These are phyloP conservation scores for Medicago arabica DNA, from an alignment of 306 rosid species.

Conservation along the genomic window DNA sequence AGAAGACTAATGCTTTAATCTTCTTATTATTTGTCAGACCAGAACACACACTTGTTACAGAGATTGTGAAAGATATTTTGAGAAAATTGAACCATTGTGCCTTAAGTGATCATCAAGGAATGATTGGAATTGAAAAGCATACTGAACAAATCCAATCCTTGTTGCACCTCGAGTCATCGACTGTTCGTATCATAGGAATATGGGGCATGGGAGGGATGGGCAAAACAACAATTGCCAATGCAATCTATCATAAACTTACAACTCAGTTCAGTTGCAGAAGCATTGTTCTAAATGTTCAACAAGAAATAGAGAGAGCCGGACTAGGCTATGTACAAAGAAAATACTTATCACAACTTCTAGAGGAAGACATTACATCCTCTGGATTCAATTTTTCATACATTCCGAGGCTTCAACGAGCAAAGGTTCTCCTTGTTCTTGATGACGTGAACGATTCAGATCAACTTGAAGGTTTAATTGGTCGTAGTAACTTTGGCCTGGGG, in stretches of 20 bases:
- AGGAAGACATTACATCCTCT: not conserved
- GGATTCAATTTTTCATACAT: not conserved
- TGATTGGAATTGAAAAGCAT: not conserved
- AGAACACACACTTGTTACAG: not conserved
- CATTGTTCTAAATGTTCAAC: not conserved
- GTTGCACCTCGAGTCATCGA: not conserved
- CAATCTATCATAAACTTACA: not conserved
- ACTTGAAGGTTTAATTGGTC: not conserved
- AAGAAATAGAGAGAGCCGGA: not conserved
- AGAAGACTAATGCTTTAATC: not conserved
- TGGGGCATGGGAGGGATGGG: conserved; percentile 4
- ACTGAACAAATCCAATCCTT: not conserved
- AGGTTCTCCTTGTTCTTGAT: conserved; percentile 4
- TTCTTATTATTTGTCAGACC: not conserved
- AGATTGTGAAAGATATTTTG: not conserved
- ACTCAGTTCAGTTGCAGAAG: not conserved
- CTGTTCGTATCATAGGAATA: not conserved
- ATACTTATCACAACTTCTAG: not conserved
- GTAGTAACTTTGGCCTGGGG: not conserved
- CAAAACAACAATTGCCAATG: not conserved
- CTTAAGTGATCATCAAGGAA: not conserved
- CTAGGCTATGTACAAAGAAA: not conserved
- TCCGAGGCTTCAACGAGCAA: not conserved
- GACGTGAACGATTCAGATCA: not conserved
- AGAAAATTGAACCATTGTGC: not conserved